Base-by-base conservation (phyloP, 176 grass and related monocot species). In the Avena atlantica region DNA sequence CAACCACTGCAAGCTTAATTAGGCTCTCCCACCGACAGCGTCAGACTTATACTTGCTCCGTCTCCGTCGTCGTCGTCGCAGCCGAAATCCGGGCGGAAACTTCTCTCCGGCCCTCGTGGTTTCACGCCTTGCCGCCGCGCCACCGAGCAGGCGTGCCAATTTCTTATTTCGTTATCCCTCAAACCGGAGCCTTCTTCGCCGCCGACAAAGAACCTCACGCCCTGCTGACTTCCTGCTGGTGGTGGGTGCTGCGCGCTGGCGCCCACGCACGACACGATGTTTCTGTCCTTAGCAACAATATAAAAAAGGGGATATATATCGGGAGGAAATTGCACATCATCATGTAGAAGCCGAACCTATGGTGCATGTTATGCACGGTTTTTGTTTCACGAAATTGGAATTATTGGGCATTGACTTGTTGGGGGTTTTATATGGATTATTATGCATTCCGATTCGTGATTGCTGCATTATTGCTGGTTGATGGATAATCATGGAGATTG, bases 1-100 rank as follows among this genome's bases (percentile, higher is more conserved):
- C 12, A 56, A 36, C 53, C 77, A 73, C 77, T 49, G 68, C 51
- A 42, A 8, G 21, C 44, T 50, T 15, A 16, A 34, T 64, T 27
- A 14, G 3, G 24, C 40, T 42, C 59, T 6, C 45, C 57, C 31
- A 75, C 86, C 86, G 58, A 82, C 78, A 17, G 42, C 40, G 15
- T 50, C 8, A 14, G 25, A 48, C 66, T 45, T 12, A 44, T 9
- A 65, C 82, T 81, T 68, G 57, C 20, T 84, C 31, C 29, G 29
- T 31, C 29, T 31, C 29, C 31, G 31, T 4, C 63, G 74, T 84
- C 64, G 63, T 78, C 74, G 36, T 31, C 37, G 52, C 53, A 29
- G 75, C 65, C 29, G 53, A 72, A 80, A 72, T 80, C 52, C 3
- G 51, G 51, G 72, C 50, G 36, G 72, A 78, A 90, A 90, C 63